These are phyloP conservation scores for Ascochyta pisi DNA, from an alignment of 2,329 filamentous ascomycete species.

Conservation along the genomic window DNA sequence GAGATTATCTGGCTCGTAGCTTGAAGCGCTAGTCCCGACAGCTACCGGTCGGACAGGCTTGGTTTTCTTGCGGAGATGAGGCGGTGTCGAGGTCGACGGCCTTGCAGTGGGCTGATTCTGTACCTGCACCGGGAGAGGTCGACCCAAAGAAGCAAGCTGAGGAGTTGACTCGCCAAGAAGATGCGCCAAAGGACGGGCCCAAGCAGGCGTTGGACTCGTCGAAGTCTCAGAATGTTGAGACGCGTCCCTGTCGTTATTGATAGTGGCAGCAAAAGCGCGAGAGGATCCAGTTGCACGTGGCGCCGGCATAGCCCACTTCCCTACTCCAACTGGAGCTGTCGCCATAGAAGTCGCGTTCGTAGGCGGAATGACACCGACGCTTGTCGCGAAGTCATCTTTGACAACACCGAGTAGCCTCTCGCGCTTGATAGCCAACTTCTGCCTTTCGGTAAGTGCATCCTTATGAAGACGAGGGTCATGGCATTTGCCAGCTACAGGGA, in stretches of 20 bases:
- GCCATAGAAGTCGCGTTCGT: not conserved
- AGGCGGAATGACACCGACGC: not conserved
- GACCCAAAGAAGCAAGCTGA: not conserved
- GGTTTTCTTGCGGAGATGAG: not conserved
- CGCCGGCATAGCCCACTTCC: constrained; percentile 1
- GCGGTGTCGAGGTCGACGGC: not conserved
- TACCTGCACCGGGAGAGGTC: not conserved
- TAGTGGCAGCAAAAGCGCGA: not conserved
- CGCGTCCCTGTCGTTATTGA: not conserved
- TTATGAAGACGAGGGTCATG: constrained; percentile 17
- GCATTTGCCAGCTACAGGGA: constrained; percentile 6
- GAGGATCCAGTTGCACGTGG: not conserved
- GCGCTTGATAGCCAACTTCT: not conserved
- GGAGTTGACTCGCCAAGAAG: not conserved
- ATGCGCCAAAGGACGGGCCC: not conserved
- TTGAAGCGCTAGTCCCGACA: not conserved
- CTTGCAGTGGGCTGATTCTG: not conserved
- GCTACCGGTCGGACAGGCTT: not conserved
- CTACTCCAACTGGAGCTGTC: not conserved
- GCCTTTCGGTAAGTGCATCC: not conserved
- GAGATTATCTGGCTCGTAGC: too few species aligned
- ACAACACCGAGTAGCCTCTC: not conserved
- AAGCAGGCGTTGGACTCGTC: not conserved
- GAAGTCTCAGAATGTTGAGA: not conserved
- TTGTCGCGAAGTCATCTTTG: not conserved